Base-by-base conservation (phyloP, 2,329 filamentous ascomycete genomes). In the Drechslerella dactyloides region DNA sequence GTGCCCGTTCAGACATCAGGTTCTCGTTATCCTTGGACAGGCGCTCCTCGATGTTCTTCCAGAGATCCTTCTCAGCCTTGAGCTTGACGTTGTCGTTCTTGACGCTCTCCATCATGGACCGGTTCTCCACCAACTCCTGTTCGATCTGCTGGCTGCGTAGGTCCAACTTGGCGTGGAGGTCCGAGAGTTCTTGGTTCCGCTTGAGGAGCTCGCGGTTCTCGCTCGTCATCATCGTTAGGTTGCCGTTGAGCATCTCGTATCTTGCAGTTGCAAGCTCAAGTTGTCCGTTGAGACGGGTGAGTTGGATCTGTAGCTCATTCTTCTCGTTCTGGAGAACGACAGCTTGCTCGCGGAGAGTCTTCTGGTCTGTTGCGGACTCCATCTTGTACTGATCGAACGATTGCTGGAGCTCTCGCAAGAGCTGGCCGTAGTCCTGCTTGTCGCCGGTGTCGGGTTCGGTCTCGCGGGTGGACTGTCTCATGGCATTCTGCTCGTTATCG, bases 41-140 rank as follows among this genome's bases (percentile, higher is more conserved):
- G 58, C 96, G 88, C 74, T 90, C 89, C 78, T 97, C 93, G 35
- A 97, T 96, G 63, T 89, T 91, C 81, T 94, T 96, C 90, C 90
- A 96, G 8, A 99, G 84, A 40, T 91, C 90, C 81, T 96, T 96
- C 80, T 97, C 93, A 0, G 93, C 93, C 79, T 96, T 96, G 35
- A 97, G 85, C 77, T 97, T 97, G 15, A 92, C 89, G 60, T 89
- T 91, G 78, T 99, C 94, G 74, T 91, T 92, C 58, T 92, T 89
- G 80, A 97, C 85, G 77, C 91, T 93, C 77, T 99, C 93, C 2
- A 90, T 83, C 58, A 93, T 81, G 33, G 89, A 89, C 78, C 88
- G 89, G 3, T 90, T 88, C 78, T 97, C 94, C 8, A 97, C 87
- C 4, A 97, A 84, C 76, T 99, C 93, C 79, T 97, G 93, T 0